These are phyloP conservation scores for Mucor irregularis DNA, from an alignment of 371 early-diverging fungal species.

Conservation along the genomic window DNA sequence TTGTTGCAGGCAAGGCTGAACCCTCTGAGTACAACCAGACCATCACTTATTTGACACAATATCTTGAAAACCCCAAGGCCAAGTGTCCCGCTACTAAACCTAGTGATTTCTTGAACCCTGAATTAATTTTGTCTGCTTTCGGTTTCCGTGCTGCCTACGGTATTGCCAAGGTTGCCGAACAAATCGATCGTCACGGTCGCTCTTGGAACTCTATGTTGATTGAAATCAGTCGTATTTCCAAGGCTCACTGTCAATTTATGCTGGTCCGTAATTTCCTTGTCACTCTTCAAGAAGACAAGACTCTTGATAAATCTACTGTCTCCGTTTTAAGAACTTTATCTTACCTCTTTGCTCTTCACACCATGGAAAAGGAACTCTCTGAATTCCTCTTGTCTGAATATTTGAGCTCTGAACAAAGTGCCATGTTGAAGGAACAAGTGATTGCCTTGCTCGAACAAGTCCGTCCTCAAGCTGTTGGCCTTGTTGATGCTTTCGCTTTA, in stretches of 20 bases:
- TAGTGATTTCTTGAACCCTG: conserved; percentile 58
- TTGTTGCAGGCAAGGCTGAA: conserved; percentile 53
- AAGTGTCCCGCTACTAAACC: conserved; percentile 50
- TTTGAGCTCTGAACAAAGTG: conserved; percentile 49
- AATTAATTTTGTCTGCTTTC: conserved; percentile 63
- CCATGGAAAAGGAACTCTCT: conserved; percentile 65
- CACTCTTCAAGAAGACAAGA: conserved; percentile 41
- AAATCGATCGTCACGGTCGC: conserved; percentile 56
- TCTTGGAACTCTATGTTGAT: conserved; percentile 72
- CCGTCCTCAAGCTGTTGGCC: conserved; percentile 69
- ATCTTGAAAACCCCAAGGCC: conserved; percentile 52
- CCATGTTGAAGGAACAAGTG: conserved; percentile 50
- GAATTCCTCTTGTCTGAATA: conserved; percentile 64
- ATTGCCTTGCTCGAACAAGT: conserved; percentile 55
- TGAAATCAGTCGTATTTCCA: conserved; percentile 61
- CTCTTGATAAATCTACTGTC: conserved; percentile 16
- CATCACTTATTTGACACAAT: conserved; percentile 51
- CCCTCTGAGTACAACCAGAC: conserved; percentile 54
- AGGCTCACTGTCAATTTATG: conserved; percentile 70
- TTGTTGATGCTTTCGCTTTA: conserved; percentile 80
- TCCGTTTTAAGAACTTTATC: too few species aligned
- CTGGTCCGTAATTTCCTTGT: conserved; percentile 60
- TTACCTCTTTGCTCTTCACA: conserved; percentile 61
- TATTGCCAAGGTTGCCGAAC: conserved; percentile 54
- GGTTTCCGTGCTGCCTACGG: conserved; percentile 69